Percentiles rank a stretch among this genome's conserved stretches.
Evolutionary conservation across 345 rosid species (phyloP).

Genomic region (Gossypium raimondii): DNA sequence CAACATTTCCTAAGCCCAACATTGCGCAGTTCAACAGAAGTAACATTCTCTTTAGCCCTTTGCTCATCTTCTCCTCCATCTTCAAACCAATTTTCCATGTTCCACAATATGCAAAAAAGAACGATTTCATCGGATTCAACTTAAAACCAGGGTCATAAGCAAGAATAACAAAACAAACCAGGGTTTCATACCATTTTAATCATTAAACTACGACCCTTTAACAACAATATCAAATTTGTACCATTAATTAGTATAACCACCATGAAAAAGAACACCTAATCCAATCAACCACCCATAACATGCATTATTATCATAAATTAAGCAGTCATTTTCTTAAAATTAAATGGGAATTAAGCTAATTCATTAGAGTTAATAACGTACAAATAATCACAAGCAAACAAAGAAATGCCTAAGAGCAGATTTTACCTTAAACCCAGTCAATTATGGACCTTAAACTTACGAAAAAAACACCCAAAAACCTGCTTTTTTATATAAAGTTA

Average conservation of each 20-base stretch:
- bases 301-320: neutral
- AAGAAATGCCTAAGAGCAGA: too few species aligned
- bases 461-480: too few species aligned
- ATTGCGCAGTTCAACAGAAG: slow-evolving; percentile 21
- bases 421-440: too few species aligned
- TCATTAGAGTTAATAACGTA: too few species aligned
- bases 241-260: neutral
- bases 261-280: neutral
- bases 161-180: neutral
- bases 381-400: too few species aligned
- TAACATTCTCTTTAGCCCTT: slow-evolving; percentile 19
- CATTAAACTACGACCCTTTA: neutral
- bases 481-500: too few species aligned
- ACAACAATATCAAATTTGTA: neutral
- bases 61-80: slow-evolving; percentile 21
- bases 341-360: too few species aligned
- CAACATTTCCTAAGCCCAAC: slow-evolving; percentile 19
- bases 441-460: too few species aligned
- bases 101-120: neutral
- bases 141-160: neutral
- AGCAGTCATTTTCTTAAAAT: neutral
- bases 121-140: neutral
- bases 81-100: neutral
- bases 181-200: neutral
- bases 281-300: neutral